Evolutionary conservation across 177 flowering plant species (phyloP).

Genomic region (Vitis hybrid): DNA sequence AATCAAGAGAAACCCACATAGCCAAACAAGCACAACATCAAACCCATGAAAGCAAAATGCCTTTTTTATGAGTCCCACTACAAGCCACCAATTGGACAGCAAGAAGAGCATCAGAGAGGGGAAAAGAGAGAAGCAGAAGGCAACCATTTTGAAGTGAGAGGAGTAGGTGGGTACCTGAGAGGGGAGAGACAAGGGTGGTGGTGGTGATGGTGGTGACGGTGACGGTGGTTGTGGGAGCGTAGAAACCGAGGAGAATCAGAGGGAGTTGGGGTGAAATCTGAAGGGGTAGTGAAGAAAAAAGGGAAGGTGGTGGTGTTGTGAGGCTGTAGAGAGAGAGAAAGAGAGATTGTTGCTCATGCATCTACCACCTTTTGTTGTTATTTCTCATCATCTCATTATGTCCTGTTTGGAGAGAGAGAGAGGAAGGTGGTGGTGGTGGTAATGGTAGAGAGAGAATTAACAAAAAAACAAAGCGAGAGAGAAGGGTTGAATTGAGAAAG

Average conservation of each 20-base stretch:
- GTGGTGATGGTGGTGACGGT: slow-evolving; percentile 7
- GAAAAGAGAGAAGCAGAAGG: slow-evolving; percentile 1
- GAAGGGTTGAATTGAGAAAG: no score
- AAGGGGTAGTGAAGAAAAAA: background rate
- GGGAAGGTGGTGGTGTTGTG: slow-evolving; percentile 5
- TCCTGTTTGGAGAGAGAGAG: slow-evolving; percentile 8
- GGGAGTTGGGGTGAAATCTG: slow-evolving; percentile 7
- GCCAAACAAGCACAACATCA: slow-evolving; percentile 1
- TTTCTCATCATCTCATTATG: no score
- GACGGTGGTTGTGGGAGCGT: slow-evolving; percentile 4
- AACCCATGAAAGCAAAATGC: slow-evolving; percentile 19
- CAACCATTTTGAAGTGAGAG: slow-evolving; percentile 11
- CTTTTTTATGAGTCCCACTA: slow-evolving; percentile 1
- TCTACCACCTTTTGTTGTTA: no score
- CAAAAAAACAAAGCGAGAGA: no score
- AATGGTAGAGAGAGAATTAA: slow-evolving; percentile 15
- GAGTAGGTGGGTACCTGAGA: slow-evolving; percentile 19
- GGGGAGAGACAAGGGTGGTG: slow-evolving; percentile 1
- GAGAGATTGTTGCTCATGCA: no score
- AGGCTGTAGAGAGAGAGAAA: slow-evolving; percentile 2
- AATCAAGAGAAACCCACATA: slow-evolving; percentile 15
- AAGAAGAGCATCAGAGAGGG: slow-evolving; percentile 2
- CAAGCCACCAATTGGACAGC: background rate
- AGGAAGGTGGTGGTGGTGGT: slow-evolving; percentile 1
- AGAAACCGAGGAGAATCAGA: slow-evolving; percentile 15